Evolutionary conservation across 2,329 filamentous ascomycete genomes (phyloP).

Genomic region (Botryotinia convoluta): DNA sequence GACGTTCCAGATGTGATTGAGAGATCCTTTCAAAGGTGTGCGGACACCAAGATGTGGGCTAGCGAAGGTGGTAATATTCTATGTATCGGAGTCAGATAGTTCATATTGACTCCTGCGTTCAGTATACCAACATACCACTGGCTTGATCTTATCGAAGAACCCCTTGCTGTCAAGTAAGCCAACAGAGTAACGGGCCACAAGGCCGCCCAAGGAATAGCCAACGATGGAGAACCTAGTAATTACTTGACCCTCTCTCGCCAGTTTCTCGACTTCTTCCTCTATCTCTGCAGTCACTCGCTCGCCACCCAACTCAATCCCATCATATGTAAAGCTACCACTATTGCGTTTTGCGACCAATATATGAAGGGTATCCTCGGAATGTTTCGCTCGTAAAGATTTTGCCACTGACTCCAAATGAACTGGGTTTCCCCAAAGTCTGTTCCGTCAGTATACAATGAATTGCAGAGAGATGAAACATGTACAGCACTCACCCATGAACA

Average conservation of each 20-base stretch:
- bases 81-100: conserved; percentile 15
- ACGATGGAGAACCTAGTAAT: conserved; percentile 82
- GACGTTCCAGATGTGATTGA: conserved; percentile 74
- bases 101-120: not conserved
- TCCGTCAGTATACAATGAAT: conserved; percentile 7
- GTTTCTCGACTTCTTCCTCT: conserved; percentile 57
- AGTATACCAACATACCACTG: conserved; percentile 54
- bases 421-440: conserved; percentile 75
- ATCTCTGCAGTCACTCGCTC: conserved; percentile 67
- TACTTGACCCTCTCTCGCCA: conserved; percentile 61
- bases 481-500: conserved; percentile 57
- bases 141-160: conserved; percentile 73
- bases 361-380: conserved; percentile 62
- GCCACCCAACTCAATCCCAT: conserved; percentile 66
- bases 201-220: conserved; percentile 85
- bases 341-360: conserved; percentile 72
- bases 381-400: conserved; percentile 58
- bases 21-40: conserved; percentile 63
- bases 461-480: not conserved
- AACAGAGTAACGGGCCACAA: conserved; percentile 82
- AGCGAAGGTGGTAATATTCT: conserved; percentile 93
- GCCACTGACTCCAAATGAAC: conserved; percentile 68
- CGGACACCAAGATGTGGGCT: conserved; percentile 78
- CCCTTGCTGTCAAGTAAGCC: conserved; percentile 81
- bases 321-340: conserved; percentile 68